Evolutionary conservation across 208 protist genomes (phyloP), one percentile per base, ranked within the genome.

Genomic region (Leishmania amazonensis): DNA sequence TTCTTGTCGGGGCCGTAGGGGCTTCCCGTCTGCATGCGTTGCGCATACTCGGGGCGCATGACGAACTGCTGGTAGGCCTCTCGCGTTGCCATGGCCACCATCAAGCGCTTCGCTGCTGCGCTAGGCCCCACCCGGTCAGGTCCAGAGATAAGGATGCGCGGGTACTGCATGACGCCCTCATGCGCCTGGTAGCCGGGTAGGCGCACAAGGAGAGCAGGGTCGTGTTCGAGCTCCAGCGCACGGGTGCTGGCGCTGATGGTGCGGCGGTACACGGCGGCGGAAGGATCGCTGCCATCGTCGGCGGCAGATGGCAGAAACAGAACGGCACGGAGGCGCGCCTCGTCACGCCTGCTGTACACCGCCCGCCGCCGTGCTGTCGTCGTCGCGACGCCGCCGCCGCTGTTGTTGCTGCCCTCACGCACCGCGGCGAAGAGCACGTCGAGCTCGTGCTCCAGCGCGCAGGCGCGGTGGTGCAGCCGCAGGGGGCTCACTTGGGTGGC

Each of bases 141-240:
- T 0, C 91, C 94, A 0, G 86, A 81, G 84, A 97, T 93, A 58
- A 94, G 75, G 75, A 95, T 97, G 51, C 92, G 94, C 11, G 94
- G 94, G 76, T 88, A 97, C 45, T 85, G 78, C 77, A 96, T 87
- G 38, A 21, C 15, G 19, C 65, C 24, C 78, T 89, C 85, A 35
- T 82, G 74, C 11, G 74, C 17, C 24, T 60, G 49, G 40, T 85
- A 87, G 70, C 60, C 60, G 28, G 80, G 64, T 0, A 85, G 76
- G 54, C 31, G 42, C 38, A 67, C 65, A 15, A 90, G 81, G 35
- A 87, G 78, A 21, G 42, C 11, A 3, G 74, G 71, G 65, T 83
- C 81, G 53, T 75, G 65, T 47, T 83, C 79, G 1, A 57, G 78
- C 75, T 82, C 58, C 40, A 83, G 58, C 1, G 78, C 67, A 6